Percentiles rank a stretch among this genome's conserved stretches.
phyloP scores from a whole-genome alignment of 495 filamentous ascomycete species.

The Hypoxylon crocopeplum region DNA sequence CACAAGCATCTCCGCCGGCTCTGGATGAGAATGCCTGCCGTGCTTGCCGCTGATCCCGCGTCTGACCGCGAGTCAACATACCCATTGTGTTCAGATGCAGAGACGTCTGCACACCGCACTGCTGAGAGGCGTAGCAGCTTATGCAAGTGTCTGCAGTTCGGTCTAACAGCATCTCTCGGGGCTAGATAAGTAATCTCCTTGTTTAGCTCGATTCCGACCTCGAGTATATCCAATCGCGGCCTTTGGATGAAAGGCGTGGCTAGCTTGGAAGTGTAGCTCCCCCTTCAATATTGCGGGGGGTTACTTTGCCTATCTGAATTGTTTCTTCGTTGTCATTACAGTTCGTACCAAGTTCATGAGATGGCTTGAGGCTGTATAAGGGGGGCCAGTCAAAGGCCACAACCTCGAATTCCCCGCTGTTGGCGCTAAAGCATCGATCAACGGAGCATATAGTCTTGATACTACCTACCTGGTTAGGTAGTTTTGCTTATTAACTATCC shows the following conservation, averaged over 20 bases:
- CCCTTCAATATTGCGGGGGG: background rate
- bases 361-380: background rate
- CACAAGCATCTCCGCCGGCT: background rate
- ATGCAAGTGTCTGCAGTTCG: background rate
- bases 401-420: background rate
- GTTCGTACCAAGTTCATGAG: too few relatives aligned
- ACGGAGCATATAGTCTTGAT: slow-evolving; percentile 6
- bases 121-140: background rate
- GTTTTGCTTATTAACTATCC: too few relatives aligned
- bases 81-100: slow-evolving; percentile 14
- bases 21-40: slow-evolving; percentile 16
- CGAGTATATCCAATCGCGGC: slow-evolving; percentile 28
- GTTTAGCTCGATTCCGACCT: slow-evolving; percentile 7
- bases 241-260: slow-evolving; percentile 16
- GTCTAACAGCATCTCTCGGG: background rate
- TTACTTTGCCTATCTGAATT: slow-evolving; percentile 4
- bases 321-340: background rate
- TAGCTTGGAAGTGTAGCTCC: background rate
- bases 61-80: background rate
- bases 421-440: slow-evolving; percentile 19
- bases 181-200: slow-evolving; percentile 4
- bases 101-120: slow-evolving; percentile 5
- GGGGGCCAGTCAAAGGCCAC: slow-evolving; percentile 13
- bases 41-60: slow-evolving; percentile 12
- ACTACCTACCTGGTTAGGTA: slow-evolving; percentile 20